Evolutionary conservation across 495 filamentous ascomycete genomes (phyloP).

Genomic region (Sordaria brevicollis): DNA sequence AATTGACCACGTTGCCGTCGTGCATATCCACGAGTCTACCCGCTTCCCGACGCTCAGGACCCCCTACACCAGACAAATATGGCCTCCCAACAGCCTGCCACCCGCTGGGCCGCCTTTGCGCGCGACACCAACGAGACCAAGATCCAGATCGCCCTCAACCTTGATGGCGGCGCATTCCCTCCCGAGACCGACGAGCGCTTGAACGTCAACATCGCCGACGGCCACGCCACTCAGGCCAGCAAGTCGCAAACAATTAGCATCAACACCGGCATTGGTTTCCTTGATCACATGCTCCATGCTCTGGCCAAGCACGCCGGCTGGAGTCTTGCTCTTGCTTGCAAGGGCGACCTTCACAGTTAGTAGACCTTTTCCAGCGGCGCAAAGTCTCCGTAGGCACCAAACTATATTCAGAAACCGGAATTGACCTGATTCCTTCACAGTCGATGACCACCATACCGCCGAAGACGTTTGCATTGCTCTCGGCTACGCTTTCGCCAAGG

Average conservation of each 20-base stretch:
- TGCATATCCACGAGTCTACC: neutral
- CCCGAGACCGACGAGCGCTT: slow-evolving; percentile 38
- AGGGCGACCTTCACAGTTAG: slow-evolving; percentile 84
- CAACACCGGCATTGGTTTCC: slow-evolving; percentile 92
- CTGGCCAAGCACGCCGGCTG: slow-evolving; percentile 91
- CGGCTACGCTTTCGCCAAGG: slow-evolving; percentile 68
- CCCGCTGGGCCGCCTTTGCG: slow-evolving; percentile 62
- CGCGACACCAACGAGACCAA: slow-evolving; percentile 96
- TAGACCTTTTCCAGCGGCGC: slow-evolving; percentile 6
- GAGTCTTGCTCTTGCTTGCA: slow-evolving; percentile 70
- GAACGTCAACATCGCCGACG: slow-evolving; percentile 23
- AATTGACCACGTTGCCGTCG: neutral
- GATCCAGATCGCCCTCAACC: slow-evolving; percentile 79
- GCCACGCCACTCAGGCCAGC: slow-evolving; percentile 73
- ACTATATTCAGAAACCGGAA: neutral
- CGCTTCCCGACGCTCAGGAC: neutral
- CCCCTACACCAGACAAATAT: slow-evolving; percentile 17
- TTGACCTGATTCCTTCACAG: slow-evolving; percentile 28
- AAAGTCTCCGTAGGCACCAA: neutral
- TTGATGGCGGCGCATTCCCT: slow-evolving; percentile 80
- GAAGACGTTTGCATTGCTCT: slow-evolving; percentile 94
- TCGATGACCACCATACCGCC: slow-evolving; percentile 97
- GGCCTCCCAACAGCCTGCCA: slow-evolving; percentile 20
- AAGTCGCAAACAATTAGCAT: slow-evolving; percentile 75
- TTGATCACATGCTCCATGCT: slow-evolving; percentile 98